A percentile compares a stretch with the other conserved stretches of the same genome.
Conservation (phyloP, 345 rosid genomes). For the Orychophragmus violaceus region DNA sequence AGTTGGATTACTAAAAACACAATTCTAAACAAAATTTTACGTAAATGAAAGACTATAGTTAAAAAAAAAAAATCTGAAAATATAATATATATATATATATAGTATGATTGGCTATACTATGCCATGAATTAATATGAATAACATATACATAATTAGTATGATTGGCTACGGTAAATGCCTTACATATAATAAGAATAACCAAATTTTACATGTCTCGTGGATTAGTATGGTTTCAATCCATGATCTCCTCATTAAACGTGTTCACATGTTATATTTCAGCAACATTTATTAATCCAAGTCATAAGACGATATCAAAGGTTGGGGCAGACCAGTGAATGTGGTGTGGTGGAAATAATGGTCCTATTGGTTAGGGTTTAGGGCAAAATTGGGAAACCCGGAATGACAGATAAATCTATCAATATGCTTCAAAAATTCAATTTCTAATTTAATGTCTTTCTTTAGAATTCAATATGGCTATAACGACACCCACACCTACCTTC, state of each 20-base stretch:
- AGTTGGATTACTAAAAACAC: not conserved
- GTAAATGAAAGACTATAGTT: not conserved
- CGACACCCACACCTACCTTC: constrained; percentile 29
- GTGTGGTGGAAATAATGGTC: constrained; percentile 30
- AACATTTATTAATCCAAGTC: not conserved
- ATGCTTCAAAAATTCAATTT: constrained; percentile 25
- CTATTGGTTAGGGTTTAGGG: constrained; percentile 4
- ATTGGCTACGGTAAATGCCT: too few relatives aligned
- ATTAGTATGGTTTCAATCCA: not conserved
- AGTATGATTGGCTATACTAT: not conserved
- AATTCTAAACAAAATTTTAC: not conserved
- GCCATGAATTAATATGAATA: too few relatives aligned
- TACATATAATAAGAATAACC: not conserved
- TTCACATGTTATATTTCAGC: not conserved
- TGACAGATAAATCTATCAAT: constrained; percentile 25
- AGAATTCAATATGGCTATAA: constrained; percentile 19
- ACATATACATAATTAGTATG: not conserved
- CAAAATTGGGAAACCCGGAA: constrained; percentile 9
- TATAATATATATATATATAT: too few relatives aligned
- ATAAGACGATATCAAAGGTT: not conserved
- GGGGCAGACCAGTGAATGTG: constrained; percentile 29
- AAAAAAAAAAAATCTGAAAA: not conserved
- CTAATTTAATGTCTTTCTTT: constrained; percentile 17
- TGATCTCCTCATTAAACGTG: not conserved
- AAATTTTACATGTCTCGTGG: not conserved